These are phyloP conservation scores for Penicillium verhagenii DNA, from an alignment of 495 filamentous ascomycete species.

Conservation along the genomic window DNA sequence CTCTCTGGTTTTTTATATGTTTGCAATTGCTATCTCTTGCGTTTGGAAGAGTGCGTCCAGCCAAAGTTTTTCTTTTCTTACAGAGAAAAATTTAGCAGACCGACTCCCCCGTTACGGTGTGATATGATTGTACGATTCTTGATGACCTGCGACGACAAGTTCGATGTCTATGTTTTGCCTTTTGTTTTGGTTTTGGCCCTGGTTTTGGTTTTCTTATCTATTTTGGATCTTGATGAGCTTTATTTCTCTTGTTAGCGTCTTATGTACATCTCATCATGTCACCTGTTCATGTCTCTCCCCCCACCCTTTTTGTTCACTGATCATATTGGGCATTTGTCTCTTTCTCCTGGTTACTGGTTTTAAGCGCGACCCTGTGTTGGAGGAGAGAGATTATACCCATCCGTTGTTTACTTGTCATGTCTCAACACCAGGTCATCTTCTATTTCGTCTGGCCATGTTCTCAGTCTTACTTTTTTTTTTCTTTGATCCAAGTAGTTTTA, in stretches of 20 bases:
- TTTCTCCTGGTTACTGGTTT: slow-evolving; percentile 19
- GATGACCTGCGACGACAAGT: slow-evolving; percentile 48
- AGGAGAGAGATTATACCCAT: slow-evolving; percentile 32
- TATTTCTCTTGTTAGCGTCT: slow-evolving; percentile 2
- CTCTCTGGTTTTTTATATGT: slow-evolving; percentile 20
- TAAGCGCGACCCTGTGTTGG: slow-evolving; percentile 17
- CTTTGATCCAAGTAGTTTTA: background rate
- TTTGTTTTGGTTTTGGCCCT: slow-evolving; percentile 4
- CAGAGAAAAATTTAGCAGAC: slow-evolving; percentile 3
- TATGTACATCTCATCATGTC: slow-evolving; percentile 11
- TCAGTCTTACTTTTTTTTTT: slow-evolving; percentile 9
- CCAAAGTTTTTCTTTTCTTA: background rate
- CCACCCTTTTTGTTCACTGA: slow-evolving; percentile 3
- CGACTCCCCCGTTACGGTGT: slow-evolving; percentile 33
- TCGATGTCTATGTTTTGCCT: slow-evolving; percentile 25
- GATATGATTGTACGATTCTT: slow-evolving; percentile 51
- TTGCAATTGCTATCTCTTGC: slow-evolving; percentile 25
- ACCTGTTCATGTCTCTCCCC: slow-evolving; percentile 7
- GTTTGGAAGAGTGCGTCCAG: slow-evolving; percentile 20
- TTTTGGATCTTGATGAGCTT: slow-evolving; percentile 8
- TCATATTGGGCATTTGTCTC: slow-evolving; percentile 20
- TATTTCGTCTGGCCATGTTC: slow-evolving; percentile 19
- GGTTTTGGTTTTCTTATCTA: background rate
- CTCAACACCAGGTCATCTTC: slow-evolving; percentile 27
- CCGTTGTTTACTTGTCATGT: slow-evolving; percentile 25